phyloP scores from a whole-genome alignment of 2,329 filamentous ascomycete species.

The Paraphaeosphaeria sporulosa region DNA sequence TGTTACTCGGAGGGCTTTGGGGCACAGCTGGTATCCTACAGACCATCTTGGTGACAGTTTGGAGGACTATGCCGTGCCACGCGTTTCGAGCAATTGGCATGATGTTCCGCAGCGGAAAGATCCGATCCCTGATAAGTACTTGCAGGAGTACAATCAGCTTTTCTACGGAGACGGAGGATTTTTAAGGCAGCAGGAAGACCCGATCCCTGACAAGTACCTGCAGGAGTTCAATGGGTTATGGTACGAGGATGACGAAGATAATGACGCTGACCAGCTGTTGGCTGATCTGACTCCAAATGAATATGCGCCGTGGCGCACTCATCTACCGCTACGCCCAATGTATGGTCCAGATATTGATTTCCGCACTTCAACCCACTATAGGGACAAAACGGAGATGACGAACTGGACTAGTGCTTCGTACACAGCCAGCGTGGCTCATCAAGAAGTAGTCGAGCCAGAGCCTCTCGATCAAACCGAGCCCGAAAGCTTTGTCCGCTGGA shows the following conservation, averaged over 20 bases:
- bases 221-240: conserved; percentile 26
- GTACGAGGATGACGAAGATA: conserved; percentile 21
- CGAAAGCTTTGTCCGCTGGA: not conserved
- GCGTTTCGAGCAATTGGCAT: conserved; percentile 1
- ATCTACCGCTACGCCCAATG: not conserved
- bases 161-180: conserved; percentile 24
- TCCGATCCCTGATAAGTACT: conserved; percentile 21
- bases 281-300: conserved; percentile 12
- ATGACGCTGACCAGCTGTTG: conserved; percentile 17
- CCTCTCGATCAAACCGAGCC: not conserved
- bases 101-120: not conserved
- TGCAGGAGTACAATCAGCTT: conserved; percentile 24
- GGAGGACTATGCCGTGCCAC: not conserved
- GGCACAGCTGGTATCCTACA: conserved; percentile 12
- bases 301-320: conserved; percentile 14
- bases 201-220: conserved; percentile 23
- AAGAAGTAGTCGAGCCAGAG: too few species aligned
- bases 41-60: conserved; percentile 17
- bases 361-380: not conserved
- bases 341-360: not conserved
- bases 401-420: not conserved
- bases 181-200: not conserved
- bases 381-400: not conserved
- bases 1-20: conserved; percentile 1
- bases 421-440: not conserved